These are phyloP conservation scores for Capronia coronata DNA, from an alignment of 2,329 filamentous ascomycete species.

Conservation along the genomic window DNA sequence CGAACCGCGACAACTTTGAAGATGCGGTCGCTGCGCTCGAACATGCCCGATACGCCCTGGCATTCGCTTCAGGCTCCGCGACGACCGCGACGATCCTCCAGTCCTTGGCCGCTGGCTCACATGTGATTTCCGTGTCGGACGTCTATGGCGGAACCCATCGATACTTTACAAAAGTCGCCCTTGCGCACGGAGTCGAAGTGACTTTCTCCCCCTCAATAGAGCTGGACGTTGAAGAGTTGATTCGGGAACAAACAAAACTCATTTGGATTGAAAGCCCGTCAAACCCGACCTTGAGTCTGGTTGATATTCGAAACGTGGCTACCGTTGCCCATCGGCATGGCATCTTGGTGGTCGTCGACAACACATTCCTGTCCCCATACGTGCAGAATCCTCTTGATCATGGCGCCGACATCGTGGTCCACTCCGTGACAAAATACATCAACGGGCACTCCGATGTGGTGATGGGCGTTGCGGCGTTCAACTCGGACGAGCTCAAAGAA, in stretches of 20 bases:
- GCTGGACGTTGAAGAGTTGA: slow-evolving; percentile 75
- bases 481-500: slow-evolving; percentile 69
- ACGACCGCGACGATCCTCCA: slow-evolving; percentile 91
- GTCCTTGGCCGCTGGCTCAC: slow-evolving; percentile 80
- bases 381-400: slow-evolving; percentile 93
- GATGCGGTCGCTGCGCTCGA: slow-evolving; percentile 84
- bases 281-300: slow-evolving; percentile 87
- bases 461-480: slow-evolving; percentile 96
- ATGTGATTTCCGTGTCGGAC: slow-evolving; percentile 93
- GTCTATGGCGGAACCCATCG: slow-evolving; percentile 97
- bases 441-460: slow-evolving; percentile 95
- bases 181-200: slow-evolving; percentile 87
- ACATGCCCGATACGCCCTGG: slow-evolving; percentile 84
- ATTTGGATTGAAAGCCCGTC: slow-evolving; percentile 96
- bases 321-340: slow-evolving; percentile 78
- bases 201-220: slow-evolving; percentile 93
- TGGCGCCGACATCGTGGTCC: slow-evolving; percentile 92
- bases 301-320: slow-evolving; percentile 84
- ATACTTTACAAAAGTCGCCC: slow-evolving; percentile 97
- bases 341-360: slow-evolving; percentile 95
- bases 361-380: slow-evolving; percentile 95
- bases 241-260: slow-evolving; percentile 76
- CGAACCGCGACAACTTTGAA: slow-evolving; percentile 94
- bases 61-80: slow-evolving; percentile 89
- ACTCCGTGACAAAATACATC: slow-evolving; percentile 98